Evolutionary conservation across 2,329 filamentous ascomycete genomes (phyloP).

Genomic region (Aspergillus pseudoviridinutans): DNA sequence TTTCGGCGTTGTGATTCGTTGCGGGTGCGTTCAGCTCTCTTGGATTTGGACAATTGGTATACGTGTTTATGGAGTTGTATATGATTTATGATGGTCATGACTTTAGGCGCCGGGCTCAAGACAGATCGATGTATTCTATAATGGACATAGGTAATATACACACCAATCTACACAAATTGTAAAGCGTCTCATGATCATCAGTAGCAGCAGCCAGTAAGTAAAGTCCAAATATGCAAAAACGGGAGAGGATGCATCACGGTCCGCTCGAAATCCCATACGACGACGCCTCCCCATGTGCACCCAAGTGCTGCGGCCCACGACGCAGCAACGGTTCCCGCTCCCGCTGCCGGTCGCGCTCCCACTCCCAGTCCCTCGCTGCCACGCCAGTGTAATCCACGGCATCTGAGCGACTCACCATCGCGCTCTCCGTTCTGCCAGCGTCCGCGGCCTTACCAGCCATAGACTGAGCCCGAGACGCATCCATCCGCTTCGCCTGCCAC

Average conservation of each 20-base stretch:
- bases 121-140: neutral
- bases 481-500: constrained; percentile 40
- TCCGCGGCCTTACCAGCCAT: neutral
- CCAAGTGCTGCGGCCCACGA: neutral
- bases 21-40: no score
- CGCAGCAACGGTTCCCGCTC: constrained; percentile 13
- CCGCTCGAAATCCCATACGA: neutral
- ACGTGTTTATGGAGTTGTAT: neutral
- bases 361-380: constrained; percentile 14
- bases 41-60: no score
- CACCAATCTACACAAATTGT: neutral
- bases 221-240: neutral
- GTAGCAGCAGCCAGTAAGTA: no score
- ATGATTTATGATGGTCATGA: constrained; percentile 8
- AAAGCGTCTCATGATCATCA: neutral
- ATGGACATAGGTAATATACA: neutral
- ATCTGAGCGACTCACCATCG: neutral
- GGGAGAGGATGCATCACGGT: neutral
- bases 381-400: constrained; percentile 1
- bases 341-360: constrained; percentile 15
- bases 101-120: neutral
- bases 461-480: neutral
- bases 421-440: neutral
- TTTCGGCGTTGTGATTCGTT: neutral
- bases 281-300: neutral